Evolutionary conservation across 1,139 yeast genomes (phyloP).

Genomic region (Citeromyces siamensis): DNA sequence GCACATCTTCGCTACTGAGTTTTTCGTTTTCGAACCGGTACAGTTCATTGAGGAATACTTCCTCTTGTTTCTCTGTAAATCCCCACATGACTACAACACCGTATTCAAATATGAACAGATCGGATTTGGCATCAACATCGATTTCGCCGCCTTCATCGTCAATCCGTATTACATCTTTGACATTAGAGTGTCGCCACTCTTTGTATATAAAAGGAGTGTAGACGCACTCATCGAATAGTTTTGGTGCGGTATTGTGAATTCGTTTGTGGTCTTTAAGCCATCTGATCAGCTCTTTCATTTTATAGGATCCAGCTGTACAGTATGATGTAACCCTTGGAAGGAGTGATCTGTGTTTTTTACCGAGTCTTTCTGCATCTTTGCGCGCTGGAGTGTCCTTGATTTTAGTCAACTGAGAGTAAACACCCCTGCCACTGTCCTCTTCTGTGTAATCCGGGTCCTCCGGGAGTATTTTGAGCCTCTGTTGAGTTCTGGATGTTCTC

Average conservation of each 20-base stretch:
- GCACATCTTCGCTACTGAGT: conserved; percentile 81
- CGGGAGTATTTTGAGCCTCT: conserved; percentile 76
- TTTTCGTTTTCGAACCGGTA: conserved; percentile 88
- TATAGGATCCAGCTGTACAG: conserved; percentile 89
- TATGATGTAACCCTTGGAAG: conserved; percentile 90
- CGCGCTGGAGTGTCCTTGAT: conserved; percentile 90
- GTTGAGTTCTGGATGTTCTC: conserved; percentile 79
- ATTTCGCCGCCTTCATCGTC: conserved; percentile 96
- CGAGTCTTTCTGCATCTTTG: conserved; percentile 86
- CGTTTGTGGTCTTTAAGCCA: conserved; percentile 78
- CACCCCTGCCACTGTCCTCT: conserved; percentile 34
- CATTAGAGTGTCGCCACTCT: conserved; percentile 51
- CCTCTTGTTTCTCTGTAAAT: conserved; percentile 72
- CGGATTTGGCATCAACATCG: conserved; percentile 64
- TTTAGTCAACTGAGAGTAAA: conserved; percentile 71
- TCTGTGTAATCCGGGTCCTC: conserved; percentile 35
- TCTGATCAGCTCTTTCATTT: conserved; percentile 73
- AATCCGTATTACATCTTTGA: conserved; percentile 31
- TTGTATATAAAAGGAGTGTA: conserved; percentile 84
- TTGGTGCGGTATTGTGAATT: conserved; percentile 68
- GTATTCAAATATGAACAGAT: conserved; percentile 80
- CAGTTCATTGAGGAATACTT: conserved; percentile 67
- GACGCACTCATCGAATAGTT: conserved; percentile 84
- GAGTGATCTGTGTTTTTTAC: conserved; percentile 76
- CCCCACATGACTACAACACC: conserved; percentile 98